Evolutionary conservation across 306 rosid genomes (phyloP), one percentile per base, ranked within the genome.

Genomic region (Luffa aegyptiaca): DNA sequence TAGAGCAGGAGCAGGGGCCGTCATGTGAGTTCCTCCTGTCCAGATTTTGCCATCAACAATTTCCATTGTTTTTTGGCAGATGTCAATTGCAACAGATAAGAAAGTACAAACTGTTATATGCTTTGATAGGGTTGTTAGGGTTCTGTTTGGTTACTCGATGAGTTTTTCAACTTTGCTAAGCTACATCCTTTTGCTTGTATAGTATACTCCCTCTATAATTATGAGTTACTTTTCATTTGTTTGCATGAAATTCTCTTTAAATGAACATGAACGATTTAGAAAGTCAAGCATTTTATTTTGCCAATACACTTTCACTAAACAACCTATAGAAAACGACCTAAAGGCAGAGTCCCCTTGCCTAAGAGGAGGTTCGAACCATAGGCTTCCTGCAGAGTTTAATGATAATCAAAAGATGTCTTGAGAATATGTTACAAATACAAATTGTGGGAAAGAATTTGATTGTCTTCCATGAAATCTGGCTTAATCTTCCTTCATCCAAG

Each of bases 141-240:
- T 83, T 80, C 90, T 93, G 39, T 88, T 91, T 72, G 97, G 94
- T 58, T 90, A 93, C 84, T 90, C 94, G 93, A 91, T 74, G 89
- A 91, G 48, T 90, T 88, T 46, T 93, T 91, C 61, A 56, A 91
- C 77, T 93, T 93, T 39, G 90, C 94, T 81, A 88, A 90, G 76
- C 84, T 87, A 57, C 93, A 87, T 80, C 94, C 96, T 12, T 88
- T 84, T 66, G 84, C 96, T 56, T 91, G 92, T 88, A 80, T 55
- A 52, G 92, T 86, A 79, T 51, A 55, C 18, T 35, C 35, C 59
- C 48, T 64, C 12, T 57, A 8, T 37, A 41, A 7, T 20, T 44
- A 39, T 68, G 12, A 41, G 17, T 9, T 45, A 12, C 14, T 13
- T 36, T 55, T 42, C 13, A 3, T 37, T 39, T 5, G 49, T 64